phyloP scores from a whole-genome alignment of 192 early-diverging fungal genomes.

The Umbelopsis sp. region DNA sequence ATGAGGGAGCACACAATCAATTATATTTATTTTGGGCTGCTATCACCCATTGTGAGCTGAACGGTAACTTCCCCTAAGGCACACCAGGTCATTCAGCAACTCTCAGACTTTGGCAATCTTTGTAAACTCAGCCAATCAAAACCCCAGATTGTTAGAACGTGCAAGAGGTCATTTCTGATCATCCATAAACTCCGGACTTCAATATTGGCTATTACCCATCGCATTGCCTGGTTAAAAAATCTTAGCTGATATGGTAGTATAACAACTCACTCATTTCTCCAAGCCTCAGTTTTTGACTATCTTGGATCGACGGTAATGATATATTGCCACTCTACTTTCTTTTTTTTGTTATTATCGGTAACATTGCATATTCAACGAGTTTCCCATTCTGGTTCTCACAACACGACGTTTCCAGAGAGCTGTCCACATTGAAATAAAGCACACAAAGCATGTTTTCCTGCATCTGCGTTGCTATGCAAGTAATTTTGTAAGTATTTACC shows the following conservation, averaged over 20 bases:
- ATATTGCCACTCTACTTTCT: too few species aligned
- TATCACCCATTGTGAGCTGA: conserved; percentile 1
- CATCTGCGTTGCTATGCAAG: neutral
- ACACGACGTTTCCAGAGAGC: neutral
- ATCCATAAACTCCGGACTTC: neutral
- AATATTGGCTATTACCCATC: too few species aligned
- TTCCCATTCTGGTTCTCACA: too few species aligned
- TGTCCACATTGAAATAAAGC: neutral
- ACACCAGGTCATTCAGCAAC: neutral
- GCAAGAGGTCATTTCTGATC: neutral
- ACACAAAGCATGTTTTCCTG: too few species aligned
- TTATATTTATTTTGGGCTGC: conserved; percentile 1
- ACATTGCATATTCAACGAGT: too few species aligned
- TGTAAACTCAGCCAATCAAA: neutral
- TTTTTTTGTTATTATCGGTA: too few species aligned
- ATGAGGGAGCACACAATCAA: neutral
- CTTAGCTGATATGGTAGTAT: too few species aligned
- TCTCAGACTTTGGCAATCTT: neutral
- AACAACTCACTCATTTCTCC: too few species aligned
- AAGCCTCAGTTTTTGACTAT: too few species aligned
- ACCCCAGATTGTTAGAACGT: neutral
- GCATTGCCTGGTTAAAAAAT: too few species aligned
- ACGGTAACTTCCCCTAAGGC: conserved; percentile 17
- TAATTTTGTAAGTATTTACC: neutral
- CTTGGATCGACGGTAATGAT: too few species aligned